A percentile compares a stretch with the other conserved stretches of the same genome.
These are phyloP conservation scores for Sarocladium brachiariae DNA, from an alignment of 2,329 filamentous ascomycete species.

Conservation along the genomic window DNA sequence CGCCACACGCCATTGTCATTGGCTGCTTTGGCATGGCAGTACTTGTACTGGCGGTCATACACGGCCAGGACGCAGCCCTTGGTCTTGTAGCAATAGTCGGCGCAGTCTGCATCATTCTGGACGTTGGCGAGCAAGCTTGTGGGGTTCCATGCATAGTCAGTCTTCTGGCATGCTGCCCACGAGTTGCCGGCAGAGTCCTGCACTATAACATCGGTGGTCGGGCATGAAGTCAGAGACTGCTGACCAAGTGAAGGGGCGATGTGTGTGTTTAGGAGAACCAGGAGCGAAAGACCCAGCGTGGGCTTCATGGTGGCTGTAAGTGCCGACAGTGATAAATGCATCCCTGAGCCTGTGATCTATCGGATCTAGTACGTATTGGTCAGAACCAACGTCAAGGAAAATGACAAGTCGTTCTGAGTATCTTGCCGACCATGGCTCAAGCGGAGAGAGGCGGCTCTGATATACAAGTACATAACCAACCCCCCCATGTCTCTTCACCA, in stretches of 20 bases:
- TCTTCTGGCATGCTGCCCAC: not conserved
- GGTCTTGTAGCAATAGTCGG: not conserved
- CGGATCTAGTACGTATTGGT: too few relatives aligned
- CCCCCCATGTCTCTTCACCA: too few relatives aligned
- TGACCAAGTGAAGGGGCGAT: not conserved
- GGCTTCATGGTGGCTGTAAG: too few relatives aligned
- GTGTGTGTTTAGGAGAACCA: not conserved
- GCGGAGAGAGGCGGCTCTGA: too few relatives aligned
- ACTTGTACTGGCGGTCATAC: not conserved
- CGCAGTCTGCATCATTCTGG: not conserved
- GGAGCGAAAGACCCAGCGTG: not conserved
- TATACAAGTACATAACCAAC: too few relatives aligned
- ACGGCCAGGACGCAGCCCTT: not conserved
- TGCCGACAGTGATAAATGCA: too few relatives aligned
- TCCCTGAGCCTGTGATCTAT: too few relatives aligned
- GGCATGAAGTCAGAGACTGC: not conserved
- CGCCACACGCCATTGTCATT: not conserved
- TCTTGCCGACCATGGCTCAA: too few relatives aligned
- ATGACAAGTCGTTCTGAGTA: too few relatives aligned
- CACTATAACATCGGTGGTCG: not conserved
- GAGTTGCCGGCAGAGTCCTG: not conserved
- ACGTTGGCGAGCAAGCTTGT: not conserved
- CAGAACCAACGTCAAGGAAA: too few relatives aligned
- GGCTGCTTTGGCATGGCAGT: not conserved
- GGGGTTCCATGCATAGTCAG: not conserved